Evolutionary conservation across 768 basidiomycete genomes (phyloP).

Genomic region (Serendipita sp.): DNA sequence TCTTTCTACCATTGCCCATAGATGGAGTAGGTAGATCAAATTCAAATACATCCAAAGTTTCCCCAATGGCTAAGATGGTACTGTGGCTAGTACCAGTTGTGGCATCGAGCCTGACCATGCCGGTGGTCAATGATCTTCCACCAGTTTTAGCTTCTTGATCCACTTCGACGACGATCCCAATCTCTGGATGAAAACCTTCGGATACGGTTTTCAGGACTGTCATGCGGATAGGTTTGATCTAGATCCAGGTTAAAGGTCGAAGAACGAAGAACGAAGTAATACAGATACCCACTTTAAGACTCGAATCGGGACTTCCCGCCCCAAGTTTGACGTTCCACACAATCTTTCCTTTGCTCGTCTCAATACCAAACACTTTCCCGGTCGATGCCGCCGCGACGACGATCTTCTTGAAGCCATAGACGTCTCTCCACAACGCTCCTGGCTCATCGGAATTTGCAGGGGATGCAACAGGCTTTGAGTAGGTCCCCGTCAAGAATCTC

Average conservation of each 20-base stretch:
- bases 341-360: constrained; percentile 59
- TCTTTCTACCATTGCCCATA: constrained; percentile 21
- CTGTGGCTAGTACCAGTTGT: constrained; percentile 30
- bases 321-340: constrained; percentile 72
- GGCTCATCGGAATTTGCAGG: constrained; percentile 17
- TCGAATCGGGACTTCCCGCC: constrained; percentile 40
- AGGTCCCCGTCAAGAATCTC: constrained; percentile 58
- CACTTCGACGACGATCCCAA: constrained; percentile 5
- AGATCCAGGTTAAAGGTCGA: background rate
- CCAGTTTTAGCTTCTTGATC: background rate
- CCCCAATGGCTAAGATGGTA: background rate
- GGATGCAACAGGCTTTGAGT: constrained; percentile 25
- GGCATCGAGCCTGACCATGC: constrained; percentile 61
- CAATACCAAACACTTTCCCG: constrained; percentile 70
- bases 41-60: background rate
- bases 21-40: background rate
- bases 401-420: constrained; percentile 78
- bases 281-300: background rate
- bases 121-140: constrained; percentile 25
- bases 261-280: background rate
- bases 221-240: constrained; percentile 4
- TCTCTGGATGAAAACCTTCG: constrained; percentile 1
- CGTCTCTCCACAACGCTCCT: constrained; percentile 39
- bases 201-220: constrained; percentile 1
- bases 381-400: constrained; percentile 52